Base-by-base conservation (phyloP, 2,329 filamentous ascomycete species). In the Pseudogymnoascus sp. region DNA sequence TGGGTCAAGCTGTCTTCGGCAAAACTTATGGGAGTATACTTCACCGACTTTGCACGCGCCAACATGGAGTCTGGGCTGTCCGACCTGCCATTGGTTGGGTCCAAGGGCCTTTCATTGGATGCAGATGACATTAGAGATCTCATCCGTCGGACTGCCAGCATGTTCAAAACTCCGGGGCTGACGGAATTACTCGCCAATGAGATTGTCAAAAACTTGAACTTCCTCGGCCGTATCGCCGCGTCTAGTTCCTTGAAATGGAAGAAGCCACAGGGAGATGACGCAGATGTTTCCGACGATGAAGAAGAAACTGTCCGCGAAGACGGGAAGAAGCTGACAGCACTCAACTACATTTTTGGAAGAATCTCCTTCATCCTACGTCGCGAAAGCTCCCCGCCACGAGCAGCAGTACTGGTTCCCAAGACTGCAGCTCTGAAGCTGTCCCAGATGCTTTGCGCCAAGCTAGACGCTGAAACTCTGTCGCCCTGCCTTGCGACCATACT, bases 1-100 rank as follows among this genome's bases (percentile, higher is more conserved):
- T 85, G 86, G 74, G 87, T 97, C 65, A 93, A 95, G 74, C 82
- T 91, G 60, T 87, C 87, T 7, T 85, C 91, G 17, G 84, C 92
- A 10, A 87, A 85, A 65, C 79, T 97, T 17, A 78, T 93, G 42
- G 88, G 88, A 57, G 80, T 82, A n/a, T 95, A 90, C 75, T 86
- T 97, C 69, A 84, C 87, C 3, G 90, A 96, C 73, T 86, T 96
- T 67, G 89, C 89, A 21, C 82, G 83, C 65, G 82, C 82, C 9
- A 86, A 83, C 70, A 83, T 80, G 50, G 78, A 79, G 31, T 74
- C 72, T 31, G 82, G 81, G 10, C 78, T 85, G 64, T 76, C 76
- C 28, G 79, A 78, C 1, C 74, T 91, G 57, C 84, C 87, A 1
- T 77, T 96, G 11, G 73, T 78, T 44, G 89, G 91, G 21, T 88